Evolutionary conservation across 108 stramenopile species (phyloP).

Genomic region (Fistulifera solaris): DNA sequence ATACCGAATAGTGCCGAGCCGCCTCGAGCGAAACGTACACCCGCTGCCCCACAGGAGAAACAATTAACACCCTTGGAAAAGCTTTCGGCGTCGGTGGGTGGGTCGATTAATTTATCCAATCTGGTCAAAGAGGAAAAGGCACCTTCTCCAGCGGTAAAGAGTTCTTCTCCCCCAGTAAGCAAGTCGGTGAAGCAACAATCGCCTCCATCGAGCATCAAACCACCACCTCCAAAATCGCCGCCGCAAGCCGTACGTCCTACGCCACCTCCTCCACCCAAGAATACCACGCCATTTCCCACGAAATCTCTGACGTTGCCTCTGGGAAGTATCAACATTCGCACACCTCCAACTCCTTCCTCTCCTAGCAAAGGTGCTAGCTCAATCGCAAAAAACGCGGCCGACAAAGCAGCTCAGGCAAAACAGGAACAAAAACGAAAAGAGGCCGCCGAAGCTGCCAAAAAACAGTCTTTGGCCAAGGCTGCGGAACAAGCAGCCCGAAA

Average conservation of each 20-base stretch:
- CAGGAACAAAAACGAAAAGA: constrained; percentile 9
- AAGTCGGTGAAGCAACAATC: no score
- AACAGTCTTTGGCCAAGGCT: background rate
- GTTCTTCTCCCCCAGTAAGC: no score
- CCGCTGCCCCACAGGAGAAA: constrained; percentile 3
- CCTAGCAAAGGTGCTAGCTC: constrained; percentile 17
- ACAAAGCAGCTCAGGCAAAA: constrained; percentile 8
- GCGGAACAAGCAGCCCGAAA: constrained; percentile 12
- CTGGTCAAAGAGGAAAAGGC: background rate
- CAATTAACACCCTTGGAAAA: constrained; percentile 2
- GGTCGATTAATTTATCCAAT: background rate
- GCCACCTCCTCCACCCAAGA: background rate
- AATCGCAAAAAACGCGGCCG: constrained; percentile 11
- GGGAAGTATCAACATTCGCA: constrained; percentile 1
- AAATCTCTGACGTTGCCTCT: constrained; percentile 3
- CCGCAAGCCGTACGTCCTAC: background rate
- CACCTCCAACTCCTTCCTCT: constrained; percentile 10
- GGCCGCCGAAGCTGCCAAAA: constrained; percentile 21
- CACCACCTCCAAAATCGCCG: background rate
- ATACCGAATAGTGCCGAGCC: background rate
- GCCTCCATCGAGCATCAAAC: background rate
- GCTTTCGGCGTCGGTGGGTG: background rate
- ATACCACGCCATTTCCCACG: background rate
- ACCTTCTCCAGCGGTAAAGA: no score
- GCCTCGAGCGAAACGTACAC: background rate